These are phyloP conservation scores for Zanthoxylum bungeanum DNA, from an alignment of 345 rosid species.

Conservation along the genomic window DNA sequence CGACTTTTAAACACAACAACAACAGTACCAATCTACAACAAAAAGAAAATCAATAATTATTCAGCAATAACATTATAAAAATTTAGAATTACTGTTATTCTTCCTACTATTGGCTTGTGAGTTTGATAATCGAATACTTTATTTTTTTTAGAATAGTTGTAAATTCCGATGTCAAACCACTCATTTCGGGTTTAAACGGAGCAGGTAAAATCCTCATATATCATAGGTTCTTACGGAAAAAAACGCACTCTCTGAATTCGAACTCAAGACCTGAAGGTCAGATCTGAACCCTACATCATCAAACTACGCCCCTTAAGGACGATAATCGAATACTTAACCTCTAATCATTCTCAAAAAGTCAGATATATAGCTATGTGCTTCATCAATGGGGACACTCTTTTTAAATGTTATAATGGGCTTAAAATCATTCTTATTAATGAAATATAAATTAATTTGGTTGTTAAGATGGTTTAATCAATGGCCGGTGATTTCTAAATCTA, in stretches of 20 bases:
- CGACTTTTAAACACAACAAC: too few relatives aligned
- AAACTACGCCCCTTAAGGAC: too few relatives aligned
- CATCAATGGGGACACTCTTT: not conserved
- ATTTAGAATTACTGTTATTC: not conserved
- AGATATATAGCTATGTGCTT: not conserved
- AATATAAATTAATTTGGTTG: constrained; percentile 2
- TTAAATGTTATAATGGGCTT: not conserved
- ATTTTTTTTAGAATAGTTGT: too few relatives aligned
- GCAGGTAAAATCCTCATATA: too few relatives aligned
- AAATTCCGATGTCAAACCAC: too few relatives aligned
- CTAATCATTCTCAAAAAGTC: not conserved
- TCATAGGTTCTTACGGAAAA: too few relatives aligned
- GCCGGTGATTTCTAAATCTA: not conserved
- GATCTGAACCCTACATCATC: too few relatives aligned
- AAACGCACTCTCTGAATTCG: too few relatives aligned
- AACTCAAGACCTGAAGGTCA: too few relatives aligned
- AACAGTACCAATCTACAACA: too few relatives aligned
- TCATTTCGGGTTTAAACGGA: too few relatives aligned
- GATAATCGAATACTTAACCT: not conserved
- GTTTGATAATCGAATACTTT: not conserved
- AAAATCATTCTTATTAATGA: not conserved
- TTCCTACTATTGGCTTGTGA: not conserved
- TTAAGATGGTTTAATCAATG: constrained; percentile 5
- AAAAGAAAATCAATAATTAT: not conserved
- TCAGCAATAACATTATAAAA: not conserved